Evolutionary conservation across 2,329 filamentous ascomycete genomes (phyloP), one percentile per base, ranked within the genome.

Genomic region (Alternaria angustiovoidea): DNA sequence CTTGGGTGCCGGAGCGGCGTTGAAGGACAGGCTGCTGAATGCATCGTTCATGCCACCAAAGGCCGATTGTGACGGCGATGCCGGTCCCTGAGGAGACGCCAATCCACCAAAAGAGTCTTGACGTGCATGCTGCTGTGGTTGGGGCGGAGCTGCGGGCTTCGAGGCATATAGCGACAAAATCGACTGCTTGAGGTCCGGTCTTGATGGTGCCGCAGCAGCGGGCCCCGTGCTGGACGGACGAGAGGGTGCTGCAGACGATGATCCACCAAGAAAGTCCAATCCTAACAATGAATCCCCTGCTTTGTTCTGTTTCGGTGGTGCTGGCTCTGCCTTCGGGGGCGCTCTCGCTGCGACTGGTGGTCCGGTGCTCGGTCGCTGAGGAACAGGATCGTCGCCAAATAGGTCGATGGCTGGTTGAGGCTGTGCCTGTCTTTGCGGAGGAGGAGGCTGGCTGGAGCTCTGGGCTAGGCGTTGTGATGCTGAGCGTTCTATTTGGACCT

Each of bases 181-280:
- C 2, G 94, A 98, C 79, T 97, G 94, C 81, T 99, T 99, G 61
- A 99, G 83, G 75, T 99, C 95, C 3, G 94, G 94, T 63, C 95
- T 86, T 46, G 93, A 96, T 69, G 91, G 89, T 12, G 86, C 85
- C 18, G 83, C 83, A 42, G 68, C 58, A 3, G 85, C 84, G 12
- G 89, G 88, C 5, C 89, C 87, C 20, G 92, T 93, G 80, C 92
- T 97, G 6, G 92, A 88, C n/a, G 94, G 91, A 54, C 93, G 87
- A 54, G 81, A 82, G 32, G 89, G 88, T n/a, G 92, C 88, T 9
- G 91, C 84, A 36, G 89, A 83, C 41, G 90, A 83, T 32, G 87
- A 80, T 53, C 89, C 88, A 38, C 93, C 93, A 62, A 99, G 89
- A 79, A 99, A 97, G 78, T 99, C 94, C 52, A 99, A 82, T 1